Conservation (phyloP, 306 rosid genomes). For the Cucumis melo region DNA sequence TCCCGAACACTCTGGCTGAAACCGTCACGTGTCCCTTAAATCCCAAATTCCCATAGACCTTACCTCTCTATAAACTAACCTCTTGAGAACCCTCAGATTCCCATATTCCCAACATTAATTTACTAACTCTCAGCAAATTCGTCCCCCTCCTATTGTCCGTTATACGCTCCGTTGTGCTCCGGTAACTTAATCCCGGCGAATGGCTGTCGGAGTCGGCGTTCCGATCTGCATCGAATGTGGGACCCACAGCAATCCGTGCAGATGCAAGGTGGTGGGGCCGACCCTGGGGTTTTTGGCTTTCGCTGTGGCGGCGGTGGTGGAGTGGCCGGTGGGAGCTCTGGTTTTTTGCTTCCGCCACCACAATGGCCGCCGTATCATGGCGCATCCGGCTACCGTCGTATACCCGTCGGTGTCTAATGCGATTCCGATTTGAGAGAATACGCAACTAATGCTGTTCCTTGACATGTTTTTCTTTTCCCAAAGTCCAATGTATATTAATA, state of each 20-base stretch:
- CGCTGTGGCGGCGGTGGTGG: constrained; percentile 40
- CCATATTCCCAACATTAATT: no score
- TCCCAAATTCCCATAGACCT: neutral
- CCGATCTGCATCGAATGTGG: constrained; percentile 67
- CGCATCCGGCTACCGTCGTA: constrained; percentile 51
- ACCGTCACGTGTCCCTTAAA: neutral
- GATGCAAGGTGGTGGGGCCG: constrained; percentile 82
- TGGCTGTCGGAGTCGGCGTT: constrained; percentile 16
- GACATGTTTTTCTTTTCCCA: no score
- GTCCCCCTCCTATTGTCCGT: neutral
- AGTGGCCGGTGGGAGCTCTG: constrained; percentile 71
- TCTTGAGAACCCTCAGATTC: no score
- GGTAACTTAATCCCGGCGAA: neutral
- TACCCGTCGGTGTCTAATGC: constrained; percentile 43
- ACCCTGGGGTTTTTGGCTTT: constrained; percentile 60
- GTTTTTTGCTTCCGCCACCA: constrained; percentile 41
- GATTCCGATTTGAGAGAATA: constrained; percentile 23
- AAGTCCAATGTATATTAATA: no score
- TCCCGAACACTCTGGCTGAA: neutral
- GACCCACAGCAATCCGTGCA: constrained; percentile 51
- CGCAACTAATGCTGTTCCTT: no score
- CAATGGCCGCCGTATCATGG: constrained; percentile 74
- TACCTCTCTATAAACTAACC: neutral
- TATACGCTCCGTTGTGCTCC: neutral
- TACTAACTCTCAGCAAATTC: no score